Evolutionary conservation across 2,329 filamentous ascomycete genomes (phyloP).

Genomic region (Dothideomycetes sp.): DNA sequence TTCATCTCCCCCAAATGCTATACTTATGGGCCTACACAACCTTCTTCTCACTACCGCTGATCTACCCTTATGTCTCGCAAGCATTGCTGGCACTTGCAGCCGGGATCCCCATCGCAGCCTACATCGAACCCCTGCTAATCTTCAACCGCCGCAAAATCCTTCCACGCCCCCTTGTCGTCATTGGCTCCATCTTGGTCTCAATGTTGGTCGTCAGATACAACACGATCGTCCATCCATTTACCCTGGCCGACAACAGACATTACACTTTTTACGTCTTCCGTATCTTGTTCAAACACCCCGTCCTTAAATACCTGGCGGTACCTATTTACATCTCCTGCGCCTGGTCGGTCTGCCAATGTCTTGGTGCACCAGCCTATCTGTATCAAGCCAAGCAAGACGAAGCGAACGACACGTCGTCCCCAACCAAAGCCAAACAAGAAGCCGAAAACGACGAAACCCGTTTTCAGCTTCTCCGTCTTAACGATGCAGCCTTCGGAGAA

Average conservation of each 20-base stretch:
- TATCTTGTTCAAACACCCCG: slow-evolving; percentile 51
- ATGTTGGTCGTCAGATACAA: slow-evolving; percentile 60
- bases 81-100: slow-evolving; percentile 21
- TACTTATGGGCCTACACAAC: slow-evolving; percentile 87
- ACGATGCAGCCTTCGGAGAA: slow-evolving; percentile 14
- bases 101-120: slow-evolving; percentile 18
- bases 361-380: slow-evolving; percentile 38
- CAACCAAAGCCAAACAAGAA: slow-evolving; percentile 2
- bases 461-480: slow-evolving; percentile 8
- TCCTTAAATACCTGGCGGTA: slow-evolving; percentile 58
- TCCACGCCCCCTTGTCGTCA: slow-evolving; percentile 31
- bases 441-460: background rate
- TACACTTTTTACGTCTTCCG: slow-evolving; percentile 97
- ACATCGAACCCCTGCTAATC: slow-evolving; percentile 24
- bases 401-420: slow-evolving; percentile 8
- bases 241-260: slow-evolving; percentile 89
- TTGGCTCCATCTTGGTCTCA: slow-evolving; percentile 34
- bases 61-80: slow-evolving; percentile 47
- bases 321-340: slow-evolving; percentile 62
- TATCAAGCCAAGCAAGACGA: slow-evolving; percentile 12
- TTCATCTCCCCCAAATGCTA: slow-evolving; percentile 86
- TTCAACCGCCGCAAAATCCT: slow-evolving; percentile 26
- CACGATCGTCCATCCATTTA: slow-evolving; percentile 92
- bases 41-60: slow-evolving; percentile 80
- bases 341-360: slow-evolving; percentile 57